These are phyloP conservation scores for Vaccinium vitisidaea DNA, from an alignment of 148 eudicot species.

Conservation along the genomic window DNA sequence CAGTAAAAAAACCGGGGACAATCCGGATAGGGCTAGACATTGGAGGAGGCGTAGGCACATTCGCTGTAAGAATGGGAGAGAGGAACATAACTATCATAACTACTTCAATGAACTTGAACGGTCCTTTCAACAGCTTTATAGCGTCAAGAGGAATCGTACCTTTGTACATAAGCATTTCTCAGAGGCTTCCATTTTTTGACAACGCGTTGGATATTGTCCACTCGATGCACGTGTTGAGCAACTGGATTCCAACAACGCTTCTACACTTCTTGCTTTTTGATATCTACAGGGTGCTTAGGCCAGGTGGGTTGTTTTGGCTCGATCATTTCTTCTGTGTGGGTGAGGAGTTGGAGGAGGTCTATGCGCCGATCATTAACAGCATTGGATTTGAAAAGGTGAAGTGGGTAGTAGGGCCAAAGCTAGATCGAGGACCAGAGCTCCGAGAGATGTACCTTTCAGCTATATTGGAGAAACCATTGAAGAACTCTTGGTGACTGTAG, in stretches of 20 bases:
- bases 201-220: constrained; percentile 44
- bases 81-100: constrained; percentile 42
- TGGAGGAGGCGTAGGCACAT: constrained; percentile 47
- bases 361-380: constrained; percentile 33
- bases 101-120: constrained; percentile 40
- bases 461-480: constrained; percentile 45
- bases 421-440: constrained; percentile 39
- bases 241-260: constrained; percentile 34
- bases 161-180: constrained; percentile 34
- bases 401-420: constrained; percentile 43
- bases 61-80: constrained; percentile 43
- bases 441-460: constrained; percentile 50
- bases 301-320: constrained; percentile 47
- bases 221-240: constrained; percentile 41
- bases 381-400: constrained; percentile 40
- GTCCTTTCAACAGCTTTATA: constrained; percentile 35
- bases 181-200: constrained; percentile 44
- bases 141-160: constrained; percentile 45
- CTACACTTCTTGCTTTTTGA: constrained; percentile 30
- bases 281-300: constrained; percentile 39
- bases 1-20: constrained; percentile 33
- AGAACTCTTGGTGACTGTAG: constrained; percentile 37
- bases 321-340: constrained; percentile 44
- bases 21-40: constrained; percentile 47
- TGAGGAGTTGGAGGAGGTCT: constrained; percentile 33